Conservation (phyloP, 352 stramenopile species). For the Phytopythium cucurbitacearum region DNA sequence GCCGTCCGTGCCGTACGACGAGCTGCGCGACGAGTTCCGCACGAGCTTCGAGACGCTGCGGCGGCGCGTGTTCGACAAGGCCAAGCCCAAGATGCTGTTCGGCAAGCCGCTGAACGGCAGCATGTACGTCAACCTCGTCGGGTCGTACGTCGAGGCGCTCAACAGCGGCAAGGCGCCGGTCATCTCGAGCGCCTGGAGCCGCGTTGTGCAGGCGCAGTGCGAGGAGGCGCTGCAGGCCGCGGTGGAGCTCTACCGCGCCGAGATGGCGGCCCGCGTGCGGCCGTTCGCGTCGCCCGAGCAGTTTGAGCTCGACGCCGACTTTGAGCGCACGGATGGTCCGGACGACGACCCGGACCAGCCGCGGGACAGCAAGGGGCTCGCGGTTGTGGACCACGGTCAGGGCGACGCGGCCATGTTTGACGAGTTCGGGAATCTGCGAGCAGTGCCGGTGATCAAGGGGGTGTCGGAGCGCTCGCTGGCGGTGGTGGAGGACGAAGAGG, state of each 20-base stretch:
- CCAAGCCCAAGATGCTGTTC: constrained; percentile 81
- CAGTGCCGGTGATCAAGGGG: constrained; percentile 22
- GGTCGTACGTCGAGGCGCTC: constrained; percentile 80
- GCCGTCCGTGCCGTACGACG: constrained; percentile 59
- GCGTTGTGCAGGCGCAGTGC: constrained; percentile 83
- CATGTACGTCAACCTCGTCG: constrained; percentile 84
- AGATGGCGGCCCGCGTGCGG: constrained; percentile 48
- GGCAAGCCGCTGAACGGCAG: constrained; percentile 82
- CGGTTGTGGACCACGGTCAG: constrained; percentile 51
- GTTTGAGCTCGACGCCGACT: constrained; percentile 47
- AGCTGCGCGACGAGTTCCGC: constrained; percentile 81
- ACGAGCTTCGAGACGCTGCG: constrained; percentile 65
- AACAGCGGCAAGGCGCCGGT: constrained; percentile 85
- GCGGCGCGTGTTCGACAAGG: constrained; percentile 68
- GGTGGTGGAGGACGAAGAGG: constrained; percentile 12
- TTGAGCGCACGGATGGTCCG: constrained; percentile 17
- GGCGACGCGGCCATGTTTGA: constrained; percentile 71
- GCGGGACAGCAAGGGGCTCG: constrained; percentile 12
- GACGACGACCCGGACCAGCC: constrained; percentile 12
- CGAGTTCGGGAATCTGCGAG: constrained; percentile 65
- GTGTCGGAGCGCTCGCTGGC: constrained; percentile 7
- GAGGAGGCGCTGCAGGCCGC: constrained; percentile 75
- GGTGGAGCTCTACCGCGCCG: constrained; percentile 72
- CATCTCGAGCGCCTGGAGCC: constrained; percentile 88
- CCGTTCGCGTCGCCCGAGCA: constrained; percentile 49